Evolutionary conservation across 2,329 filamentous ascomycete species (phyloP), one percentile per base, ranked within the genome.

Genomic region (Akanthomyces uredinophilus): DNA sequence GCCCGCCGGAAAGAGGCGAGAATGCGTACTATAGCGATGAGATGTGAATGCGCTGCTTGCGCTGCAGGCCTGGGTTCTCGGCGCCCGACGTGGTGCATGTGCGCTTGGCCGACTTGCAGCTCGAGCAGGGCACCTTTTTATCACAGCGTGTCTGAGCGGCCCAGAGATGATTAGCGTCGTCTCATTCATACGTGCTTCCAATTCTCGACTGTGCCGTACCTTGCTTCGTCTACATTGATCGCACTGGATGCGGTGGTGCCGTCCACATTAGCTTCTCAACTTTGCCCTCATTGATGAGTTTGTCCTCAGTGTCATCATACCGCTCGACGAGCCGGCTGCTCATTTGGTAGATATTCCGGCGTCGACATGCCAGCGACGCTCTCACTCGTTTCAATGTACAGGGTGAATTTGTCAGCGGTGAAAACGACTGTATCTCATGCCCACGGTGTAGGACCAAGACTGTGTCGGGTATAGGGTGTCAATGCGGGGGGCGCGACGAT

Each of bases 1-100:
- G 47, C 18, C 14, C 7, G 8, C 29, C 3, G 44, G n/a, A n/a
- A 22, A 16, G 24, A 22, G 22, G 16, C 13, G 11, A 37, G 27
- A 60, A 53, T 46, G 75, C 81, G 67, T 72, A 85, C 83, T 86
- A 86, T 77, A 85, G 82, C 47, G 81, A 83, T 4, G 83, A 85
- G 64, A 86, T 85, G 65, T 85, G 74, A 47, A 86, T 83, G 60
- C 83, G 75, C 67, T 85, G 82, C 49, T 82, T 77, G 55, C 76
- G 73, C 68, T 85, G 82, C 68, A 81, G 83, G 35, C 81, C 79
- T 63, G 81, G 79, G 66, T 85, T 82, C 7, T 80, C 80, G 11
- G 77, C 73, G 4, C 83, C 82, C 0, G 81, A 83, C 5, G 81
- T 84, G 62, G 80, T 84, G 68, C 83, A 86, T n/a, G 75, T 68